Evolutionary conservation across 805 yeast genomes (phyloP).

Genomic region (Jamesozyma rosinii): DNA sequence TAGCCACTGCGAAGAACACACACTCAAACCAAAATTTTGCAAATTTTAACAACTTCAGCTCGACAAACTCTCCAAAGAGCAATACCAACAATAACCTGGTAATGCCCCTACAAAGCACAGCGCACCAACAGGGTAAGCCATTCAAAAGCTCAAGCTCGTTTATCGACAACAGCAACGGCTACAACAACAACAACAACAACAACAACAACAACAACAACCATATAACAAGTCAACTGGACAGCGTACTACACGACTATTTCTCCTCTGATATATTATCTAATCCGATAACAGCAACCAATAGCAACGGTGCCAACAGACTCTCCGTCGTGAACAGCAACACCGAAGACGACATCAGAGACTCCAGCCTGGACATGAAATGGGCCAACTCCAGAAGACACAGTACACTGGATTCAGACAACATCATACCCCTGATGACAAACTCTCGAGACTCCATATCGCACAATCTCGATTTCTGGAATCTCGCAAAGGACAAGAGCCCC

Average conservation of each 20-base stretch:
- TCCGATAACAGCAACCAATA: not conserved
- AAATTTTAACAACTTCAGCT: not conserved
- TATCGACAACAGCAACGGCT: not conserved
- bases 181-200: not conserved
- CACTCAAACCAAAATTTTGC: not conserved
- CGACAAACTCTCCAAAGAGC: not conserved
- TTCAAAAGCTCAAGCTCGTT: not conserved
- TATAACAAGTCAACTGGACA: slow-evolving; percentile 5
- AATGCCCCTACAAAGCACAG: not conserved
- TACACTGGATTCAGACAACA: slow-evolving; percentile 11
- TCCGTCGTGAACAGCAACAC: slow-evolving; percentile 2
- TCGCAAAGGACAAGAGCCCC: not conserved
- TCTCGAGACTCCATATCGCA: slow-evolving; percentile 26
- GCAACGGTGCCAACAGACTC: not conserved
- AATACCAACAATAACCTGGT: not conserved
- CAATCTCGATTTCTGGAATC: slow-evolving; percentile 23
- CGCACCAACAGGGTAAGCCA: not conserved
- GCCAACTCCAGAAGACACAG: slow-evolving; percentile 15
- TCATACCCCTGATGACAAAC: slow-evolving; percentile 4
- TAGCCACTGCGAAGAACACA: not conserved
- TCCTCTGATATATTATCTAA: not conserved
- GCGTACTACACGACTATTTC: slow-evolving; percentile 4
- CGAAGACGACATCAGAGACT: not conserved
- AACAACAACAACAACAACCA: not conserved
- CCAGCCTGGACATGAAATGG: slow-evolving; percentile 1